Base-by-base conservation (phyloP, 2,329 filamentous ascomycete species). In the Diaporthe helianthi region DNA sequence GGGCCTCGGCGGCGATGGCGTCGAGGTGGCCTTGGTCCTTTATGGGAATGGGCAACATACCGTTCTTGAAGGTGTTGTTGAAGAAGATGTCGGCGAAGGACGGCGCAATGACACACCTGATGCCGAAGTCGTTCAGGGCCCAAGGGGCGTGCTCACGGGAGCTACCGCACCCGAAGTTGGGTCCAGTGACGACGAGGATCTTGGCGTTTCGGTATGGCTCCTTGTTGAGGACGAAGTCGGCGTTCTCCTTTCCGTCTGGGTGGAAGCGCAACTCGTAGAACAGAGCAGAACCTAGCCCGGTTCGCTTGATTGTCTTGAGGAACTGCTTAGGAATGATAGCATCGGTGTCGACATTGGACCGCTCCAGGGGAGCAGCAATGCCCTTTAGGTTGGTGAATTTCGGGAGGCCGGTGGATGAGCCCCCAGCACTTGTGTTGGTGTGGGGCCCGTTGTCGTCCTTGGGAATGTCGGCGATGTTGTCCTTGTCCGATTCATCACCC, bases 11-110 rank as follows among this genome's bases (percentile, higher is more conserved):
- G 46, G 92, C 90, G 73, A 98, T 90, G 71, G 85, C 85, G 52
- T 92, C 85, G 4, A 98, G 83, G 38, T 87, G 85, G 1, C 82
- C 84, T 73, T 89, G 81, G 79, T 95, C 89, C 38, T 86, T 83
- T 77, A 98, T 92, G 70, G 86, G 82, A 71, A 98, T 89, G 58
- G 95, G 94, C 72, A 98, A 85, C 96, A 98, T 98, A 83, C 95
- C 95, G 84, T 99, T 99, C 87, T 99, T 98, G 88, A 98, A 98
- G n/a, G 92, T 96, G 86, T 99, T 99, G 89, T 97, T 98, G 89
- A 95, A 97, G 89, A 98, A 98, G 80, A 99, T 99, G 78, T 97
- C 93, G 69, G 92, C 92, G 69, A 87, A 89, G 1, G 92, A 94
- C 1, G 93, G 93, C 1, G 95, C 96, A 75, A 98, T 97, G 76